Evolutionary conservation across 2,329 filamentous ascomycete genomes (phyloP).

Genomic region (Colletotrichum costaricense): DNA sequence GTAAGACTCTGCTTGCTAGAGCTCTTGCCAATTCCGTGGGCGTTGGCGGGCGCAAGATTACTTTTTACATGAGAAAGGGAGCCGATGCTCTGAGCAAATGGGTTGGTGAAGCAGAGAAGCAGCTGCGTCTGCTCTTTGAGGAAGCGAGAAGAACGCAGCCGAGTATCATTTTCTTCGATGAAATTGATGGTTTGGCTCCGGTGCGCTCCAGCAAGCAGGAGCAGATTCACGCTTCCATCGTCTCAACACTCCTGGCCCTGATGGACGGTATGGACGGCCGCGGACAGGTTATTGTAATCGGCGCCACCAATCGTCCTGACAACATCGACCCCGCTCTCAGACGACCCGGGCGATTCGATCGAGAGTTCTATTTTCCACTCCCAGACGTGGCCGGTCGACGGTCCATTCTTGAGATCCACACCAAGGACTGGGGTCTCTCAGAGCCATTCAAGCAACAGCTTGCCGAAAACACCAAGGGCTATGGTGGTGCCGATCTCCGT

Average conservation of each 20-base stretch:
- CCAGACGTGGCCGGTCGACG: slow-evolving; percentile 84
- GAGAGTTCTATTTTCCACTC: slow-evolving; percentile 97
- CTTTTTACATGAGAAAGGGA: slow-evolving; percentile 99
- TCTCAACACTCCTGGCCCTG: slow-evolving; percentile 89
- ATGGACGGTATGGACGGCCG: slow-evolving; percentile 99
- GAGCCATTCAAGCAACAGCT: slow-evolving; percentile 84
- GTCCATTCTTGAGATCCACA: slow-evolving; percentile 94
- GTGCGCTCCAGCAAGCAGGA: slow-evolving; percentile 98
- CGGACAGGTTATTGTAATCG: slow-evolving; percentile 97
- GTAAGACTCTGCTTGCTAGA: slow-evolving; percentile 95
- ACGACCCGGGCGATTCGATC: slow-evolving; percentile 92
- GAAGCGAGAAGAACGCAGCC: slow-evolving; percentile 96
- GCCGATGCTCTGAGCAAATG: slow-evolving; percentile 98
- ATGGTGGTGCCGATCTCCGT: slow-evolving; percentile 93
- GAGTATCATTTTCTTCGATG: slow-evolving; percentile 99
- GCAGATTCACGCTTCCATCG: slow-evolving; percentile 98
- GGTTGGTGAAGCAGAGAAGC: slow-evolving; percentile 98
- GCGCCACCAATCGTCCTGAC: slow-evolving; percentile 96
- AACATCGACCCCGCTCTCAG: slow-evolving; percentile 97
- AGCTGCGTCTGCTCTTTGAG: slow-evolving; percentile 92
- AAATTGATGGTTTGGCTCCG: slow-evolving; percentile 96
- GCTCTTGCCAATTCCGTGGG: slow-evolving; percentile 93
- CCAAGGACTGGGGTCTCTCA: slow-evolving; percentile 89
- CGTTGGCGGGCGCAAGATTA: slow-evolving; percentile 91
- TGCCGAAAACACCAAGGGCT: slow-evolving; percentile 91